Base-by-base conservation (phyloP, 805 yeast species). In the Starmerella gropengiesseri region DNA sequence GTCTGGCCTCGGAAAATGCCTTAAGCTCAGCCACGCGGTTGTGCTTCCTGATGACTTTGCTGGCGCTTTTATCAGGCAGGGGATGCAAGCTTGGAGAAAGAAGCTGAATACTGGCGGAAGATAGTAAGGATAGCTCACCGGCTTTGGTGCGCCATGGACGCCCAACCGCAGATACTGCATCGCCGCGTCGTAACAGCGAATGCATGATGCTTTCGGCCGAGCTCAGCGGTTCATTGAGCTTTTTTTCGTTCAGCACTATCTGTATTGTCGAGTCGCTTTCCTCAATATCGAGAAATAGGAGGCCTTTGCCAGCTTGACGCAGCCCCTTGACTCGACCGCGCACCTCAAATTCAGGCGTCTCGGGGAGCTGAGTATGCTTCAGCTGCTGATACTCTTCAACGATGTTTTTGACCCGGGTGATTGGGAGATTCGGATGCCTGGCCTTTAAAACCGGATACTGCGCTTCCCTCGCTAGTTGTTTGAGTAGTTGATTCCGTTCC, bases 21-120 rank as follows among this genome's bases (percentile, higher is more conserved):
- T 81, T 65, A 53, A 82, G 80, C 56, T 84, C 82, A 35, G 84
- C 70, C 0, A 81, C 87, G 31, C 91, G 65, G 55, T 84, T 78
- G 23, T 72, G 66, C 48, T 78, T 74, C 35, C 80, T 70, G 47
- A 77, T 68, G 16, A 74, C 66, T 2, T 67, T 58, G 49, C 81
- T 80, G 0, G 63, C 59, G 16, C 81, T 63, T 30, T 68, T 68
- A 7, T 80, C 78, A 0, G 95, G 95, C 8, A 79, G 55, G 1
- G 81, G 79, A 43, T 70, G 73, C 43, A 85, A 66, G 16, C 87
- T 70, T 0, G 95, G 89, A 0, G 87, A 60, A 6, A 81, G 68
- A 11, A 85, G 59, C 20, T 38, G 47, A 2, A 82, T 58, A 2
- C 76, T 69, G n/a, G 56, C 46, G 0, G 62, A 60, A 11, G 78